These are phyloP conservation scores for Huiozyma naganishii DNA, from an alignment of 805 yeast species.

Conservation along the genomic window DNA sequence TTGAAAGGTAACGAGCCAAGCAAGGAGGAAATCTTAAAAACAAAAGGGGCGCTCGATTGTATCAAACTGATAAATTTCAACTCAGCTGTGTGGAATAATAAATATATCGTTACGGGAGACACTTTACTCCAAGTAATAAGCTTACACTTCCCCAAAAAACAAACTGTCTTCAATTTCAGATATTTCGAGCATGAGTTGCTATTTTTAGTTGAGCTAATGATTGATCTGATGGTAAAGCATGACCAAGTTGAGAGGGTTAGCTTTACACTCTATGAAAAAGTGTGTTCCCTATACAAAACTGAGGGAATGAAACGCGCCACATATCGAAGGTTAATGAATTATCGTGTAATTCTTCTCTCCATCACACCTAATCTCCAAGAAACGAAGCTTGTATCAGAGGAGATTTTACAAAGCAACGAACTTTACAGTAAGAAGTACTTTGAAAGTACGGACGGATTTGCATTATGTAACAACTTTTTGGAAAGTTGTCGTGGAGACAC, in stretches of 20 bases:
- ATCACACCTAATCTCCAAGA: slow-evolving; percentile 10
- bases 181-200: slow-evolving; percentile 37
- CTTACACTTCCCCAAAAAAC: slow-evolving; percentile 27
- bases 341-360: slow-evolving; percentile 26
- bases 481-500: too few species aligned
- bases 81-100: slow-evolving; percentile 41
- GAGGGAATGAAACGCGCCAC: slow-evolving; percentile 16
- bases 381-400: slow-evolving; percentile 13
- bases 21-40: slow-evolving; percentile 81
- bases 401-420: slow-evolving; percentile 23
- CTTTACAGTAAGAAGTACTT: slow-evolving; percentile 23
- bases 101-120: slow-evolving; percentile 21
- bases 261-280: slow-evolving; percentile 11
- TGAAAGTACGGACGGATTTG: slow-evolving; percentile 9
- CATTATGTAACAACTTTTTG: too few species aligned
- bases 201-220: slow-evolving; percentile 38
- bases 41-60: slow-evolving; percentile 75
- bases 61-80: slow-evolving; percentile 56
- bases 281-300: slow-evolving; percentile 8
- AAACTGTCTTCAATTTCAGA: slow-evolving; percentile 24
- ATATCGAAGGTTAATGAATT: slow-evolving; percentile 26
- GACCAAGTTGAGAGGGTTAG: slow-evolving; percentile 26
- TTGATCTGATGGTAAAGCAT: slow-evolving; percentile 20
- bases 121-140: slow-evolving; percentile 27
- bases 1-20: slow-evolving; percentile 92